Percentiles rank a stretch among this genome's conserved stretches.
phyloP scores from a whole-genome alignment of 768 basidiomycete species.

The Boletus eberwhitei region DNA sequence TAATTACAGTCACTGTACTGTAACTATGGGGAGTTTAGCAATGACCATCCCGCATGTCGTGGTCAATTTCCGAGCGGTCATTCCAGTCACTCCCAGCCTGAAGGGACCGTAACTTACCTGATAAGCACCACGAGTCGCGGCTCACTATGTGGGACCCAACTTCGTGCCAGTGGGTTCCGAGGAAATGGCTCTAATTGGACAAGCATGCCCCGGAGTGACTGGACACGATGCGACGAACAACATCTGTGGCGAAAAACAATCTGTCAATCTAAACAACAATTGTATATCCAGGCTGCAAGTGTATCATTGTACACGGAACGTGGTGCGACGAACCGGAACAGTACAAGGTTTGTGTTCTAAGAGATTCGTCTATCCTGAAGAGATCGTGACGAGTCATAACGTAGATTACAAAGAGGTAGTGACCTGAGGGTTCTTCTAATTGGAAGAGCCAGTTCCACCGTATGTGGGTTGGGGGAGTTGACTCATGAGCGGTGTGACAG shows the following conservation, averaged over 20 bases:
- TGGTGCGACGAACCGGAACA: not conserved
- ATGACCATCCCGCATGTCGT: too few relatives aligned
- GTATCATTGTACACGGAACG: not conserved
- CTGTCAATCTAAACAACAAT: not conserved
- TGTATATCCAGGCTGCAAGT: not conserved
- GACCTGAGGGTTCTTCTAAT: not conserved
- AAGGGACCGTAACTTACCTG: not conserved
- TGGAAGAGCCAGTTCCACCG: conserved; percentile 6
- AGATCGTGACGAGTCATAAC: conserved; percentile 1
- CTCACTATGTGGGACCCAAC: not conserved
- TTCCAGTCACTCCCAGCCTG: not conserved
- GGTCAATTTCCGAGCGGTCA: not conserved
- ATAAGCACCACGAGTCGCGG: not conserved
- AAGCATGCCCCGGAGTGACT: not conserved
- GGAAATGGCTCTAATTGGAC: not conserved
- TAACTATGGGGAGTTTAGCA: too few relatives aligned
- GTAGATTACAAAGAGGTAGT: not conserved
- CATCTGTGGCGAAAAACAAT: too few relatives aligned
- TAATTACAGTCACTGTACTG: too few relatives aligned
- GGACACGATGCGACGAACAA: not conserved
- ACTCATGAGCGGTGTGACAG: conserved; percentile 4
- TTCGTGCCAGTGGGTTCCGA: not conserved
- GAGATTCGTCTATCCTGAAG: not conserved
- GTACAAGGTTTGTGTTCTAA: not conserved
- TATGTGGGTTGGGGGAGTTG: conserved; percentile 9